Base-by-base conservation (phyloP, 176 grass and related monocot species). In the Carex cristatella region DNA sequence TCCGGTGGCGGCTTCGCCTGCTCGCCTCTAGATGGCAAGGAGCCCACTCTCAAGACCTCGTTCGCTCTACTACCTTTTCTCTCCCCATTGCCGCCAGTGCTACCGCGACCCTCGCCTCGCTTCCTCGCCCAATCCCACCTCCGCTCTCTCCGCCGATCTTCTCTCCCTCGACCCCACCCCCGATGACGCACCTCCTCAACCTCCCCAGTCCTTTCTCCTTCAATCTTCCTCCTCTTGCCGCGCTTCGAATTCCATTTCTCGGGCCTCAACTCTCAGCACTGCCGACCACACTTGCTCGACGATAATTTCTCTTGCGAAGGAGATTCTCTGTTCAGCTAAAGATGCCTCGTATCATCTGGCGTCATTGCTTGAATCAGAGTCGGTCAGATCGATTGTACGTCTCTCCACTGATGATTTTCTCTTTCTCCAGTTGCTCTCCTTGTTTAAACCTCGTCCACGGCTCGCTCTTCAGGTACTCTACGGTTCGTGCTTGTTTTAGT, bases 51-150 rank as follows among this genome's bases (percentile, higher is more conserved):
- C 63, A 18, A 83, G 16, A 51, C 69, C 84, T 85, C 51, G 71
- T 75, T 80, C 85, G 68, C 79, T 94, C 67, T 27, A 89, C 58
- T 82, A 85, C 58, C 72, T 94, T 18, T 81, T 92, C 55, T 63
- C 59, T 81, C 14, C 64, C 49, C 79, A 33, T 71, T 15, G 73
- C 86, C 81, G 44, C 54, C 61, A 5, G 38, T 40, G 38, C 38
- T 4, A 69, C 85, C 49, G 55, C 70, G 10, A 32, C 23, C 38
- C 19, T 56, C 71, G 14, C 18, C 74, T 44, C 54, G 84, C 44
- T 74, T 54, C 61, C 44, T 19, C 55, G 32, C 11, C 76, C 44
- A 54, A n/a, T 44, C 44, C 37, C 5, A 4, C 73, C 84, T 64
- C 35, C 42, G 84, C 49, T 53, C 55, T 80, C 81, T 13, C 67